These are phyloP conservation scores for Blakeslea trispora DNA, from an alignment of 371 early-diverging fungal genomes.

Conservation along the genomic window DNA sequence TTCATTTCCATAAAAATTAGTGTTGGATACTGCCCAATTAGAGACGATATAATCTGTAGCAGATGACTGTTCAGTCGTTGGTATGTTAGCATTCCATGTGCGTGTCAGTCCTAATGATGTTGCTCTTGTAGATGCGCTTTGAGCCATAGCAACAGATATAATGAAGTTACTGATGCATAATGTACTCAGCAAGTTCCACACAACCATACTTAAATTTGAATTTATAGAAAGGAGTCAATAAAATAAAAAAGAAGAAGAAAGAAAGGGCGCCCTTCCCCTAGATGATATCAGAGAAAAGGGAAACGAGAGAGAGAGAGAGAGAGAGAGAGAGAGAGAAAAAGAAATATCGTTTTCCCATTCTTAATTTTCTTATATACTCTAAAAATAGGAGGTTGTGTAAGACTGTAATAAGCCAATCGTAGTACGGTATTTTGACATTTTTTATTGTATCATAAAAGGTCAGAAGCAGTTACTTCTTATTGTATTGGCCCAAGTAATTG, in stretches of 20 bases:
- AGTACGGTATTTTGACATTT: too few species aligned
- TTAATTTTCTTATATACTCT: slow-evolving; percentile 8
- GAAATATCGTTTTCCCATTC: neutral
- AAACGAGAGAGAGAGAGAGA: neutral
- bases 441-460: too few species aligned
- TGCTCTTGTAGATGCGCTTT: slow-evolving; percentile 21
- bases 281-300: neutral
- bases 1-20: slow-evolving; percentile 13
- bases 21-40: slow-evolving; percentile 18
- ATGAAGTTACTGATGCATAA: neutral
- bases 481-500: too few species aligned
- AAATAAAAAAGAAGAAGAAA: too few species aligned
- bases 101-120: slow-evolving; percentile 29
- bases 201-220: neutral
- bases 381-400: slow-evolving; percentile 9
- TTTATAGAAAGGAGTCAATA: too few species aligned
- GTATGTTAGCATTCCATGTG: slow-evolving; percentile 41
- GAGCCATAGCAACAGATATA: slow-evolving; percentile 1
- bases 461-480: too few species aligned
- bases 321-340: slow-evolving; percentile 1
- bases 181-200: neutral
- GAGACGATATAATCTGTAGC: slow-evolving; percentile 11
- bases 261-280: too few species aligned
- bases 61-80: neutral
- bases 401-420: too few species aligned